Base-by-base conservation (phyloP, 345 rosid species). In the Eucalyptus fibrosa region DNA sequence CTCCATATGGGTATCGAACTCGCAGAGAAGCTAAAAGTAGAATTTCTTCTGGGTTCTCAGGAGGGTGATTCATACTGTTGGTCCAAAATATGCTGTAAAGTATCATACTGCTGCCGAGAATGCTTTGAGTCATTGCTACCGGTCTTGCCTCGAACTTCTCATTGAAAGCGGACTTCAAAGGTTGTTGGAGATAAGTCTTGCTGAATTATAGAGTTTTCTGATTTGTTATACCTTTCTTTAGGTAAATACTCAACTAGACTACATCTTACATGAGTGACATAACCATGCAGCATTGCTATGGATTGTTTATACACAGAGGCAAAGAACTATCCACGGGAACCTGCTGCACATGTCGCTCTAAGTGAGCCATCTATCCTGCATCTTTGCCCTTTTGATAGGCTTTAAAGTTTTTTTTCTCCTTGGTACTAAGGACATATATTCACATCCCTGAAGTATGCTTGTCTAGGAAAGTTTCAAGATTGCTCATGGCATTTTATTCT, bases 21-120 rank as follows among this genome's bases (percentile, higher is more conserved):
- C 32, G 30, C 23, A 87, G 89, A 91, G 67, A 34, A 72, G 40
- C 86, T 89, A 45, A 45, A 86, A 50, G 87, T 26, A 16, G 83
- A 89, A 81, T 72, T 83, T 87, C 86, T 90, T 72, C 83, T 72
- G 83, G 83, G 83, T 72, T 72, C 88, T 90, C 93, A 96, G 97
- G 97, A 93, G 94, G 92, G 96, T 96, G 88, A 96, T 98, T 90
- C 99, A 98, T 89, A 97, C 99, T 13, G 99, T 98, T 89, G 99
- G 99, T 77, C 99, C 99, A 81, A 98, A 97, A 92, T 97, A 98
- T 93, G 99, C 99, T 34, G 96, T 94, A 51, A 97, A 98, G 91
- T 98, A 98, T 94, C 99, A 98, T 88, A 97, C 98, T 90, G 99
- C 99, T 87, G 99, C 99, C 4, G 99, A 98, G 93, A 98, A 96